Conservation (phyloP, 2,329 filamentous ascomycete genomes). For the Didymella lethalis region DNA sequence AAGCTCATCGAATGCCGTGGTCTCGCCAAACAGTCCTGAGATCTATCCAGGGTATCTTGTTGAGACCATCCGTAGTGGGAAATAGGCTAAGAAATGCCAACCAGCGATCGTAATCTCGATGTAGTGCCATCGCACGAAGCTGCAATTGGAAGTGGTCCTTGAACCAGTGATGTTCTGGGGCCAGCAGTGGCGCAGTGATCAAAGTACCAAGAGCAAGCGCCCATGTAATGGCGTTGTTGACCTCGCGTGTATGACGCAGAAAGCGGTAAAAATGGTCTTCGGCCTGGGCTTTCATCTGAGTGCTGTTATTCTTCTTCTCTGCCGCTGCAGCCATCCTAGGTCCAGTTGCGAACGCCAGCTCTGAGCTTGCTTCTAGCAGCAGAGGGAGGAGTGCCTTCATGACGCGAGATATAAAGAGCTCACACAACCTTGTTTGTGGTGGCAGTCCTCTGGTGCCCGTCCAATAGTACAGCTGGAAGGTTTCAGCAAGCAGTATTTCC, state of each 20-base stretch:
- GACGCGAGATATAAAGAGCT: constrained; percentile 27
- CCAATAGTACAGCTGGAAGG: constrained; percentile 33
- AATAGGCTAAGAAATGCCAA: constrained; percentile 21
- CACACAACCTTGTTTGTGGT: constrained; percentile 29
- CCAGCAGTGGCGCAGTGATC: constrained; percentile 18
- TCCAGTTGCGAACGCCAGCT: constrained; percentile 5
- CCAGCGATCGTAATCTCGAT: constrained; percentile 16
- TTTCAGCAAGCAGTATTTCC: constrained; percentile 29
- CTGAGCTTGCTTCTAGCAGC: constrained; percentile 20
- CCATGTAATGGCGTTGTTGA: constrained; percentile 30
- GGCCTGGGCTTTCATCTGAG: not conserved
- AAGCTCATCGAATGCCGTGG: constrained; percentile 1
- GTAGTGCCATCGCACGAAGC: constrained; percentile 19
- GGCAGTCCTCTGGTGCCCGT: constrained; percentile 25
- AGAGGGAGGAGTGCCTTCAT: constrained; percentile 29
- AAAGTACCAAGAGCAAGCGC: constrained; percentile 29
- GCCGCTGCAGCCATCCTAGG: not conserved
- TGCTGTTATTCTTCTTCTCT: not conserved
- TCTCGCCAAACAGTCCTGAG: constrained; percentile 16
- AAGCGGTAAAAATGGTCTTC: constrained; percentile 8
- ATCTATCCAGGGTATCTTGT: constrained; percentile 17
- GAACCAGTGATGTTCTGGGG: constrained; percentile 32
- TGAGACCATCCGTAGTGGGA: constrained; percentile 22
- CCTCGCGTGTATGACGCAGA: constrained; percentile 15
- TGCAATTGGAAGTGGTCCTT: constrained; percentile 25